Base-by-base conservation (phyloP, 768 basidiomycete genomes). In the Leccinum longicurvipes region DNA sequence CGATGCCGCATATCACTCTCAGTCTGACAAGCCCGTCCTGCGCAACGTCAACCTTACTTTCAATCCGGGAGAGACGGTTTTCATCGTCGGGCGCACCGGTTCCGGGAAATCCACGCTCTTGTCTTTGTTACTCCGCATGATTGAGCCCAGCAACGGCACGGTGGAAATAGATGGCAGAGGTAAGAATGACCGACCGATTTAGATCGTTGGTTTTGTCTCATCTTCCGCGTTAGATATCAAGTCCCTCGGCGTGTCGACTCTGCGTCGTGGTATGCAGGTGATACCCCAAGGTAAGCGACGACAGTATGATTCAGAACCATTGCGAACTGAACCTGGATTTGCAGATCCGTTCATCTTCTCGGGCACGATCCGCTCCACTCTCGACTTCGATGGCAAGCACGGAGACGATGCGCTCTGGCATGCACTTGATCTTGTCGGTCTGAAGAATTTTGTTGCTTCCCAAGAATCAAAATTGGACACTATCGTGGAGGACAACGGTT, bases 401-500 rank as follows among this genome's bases (percentile, higher is more conserved):
- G 50, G 24, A 14, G 69, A 70, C 36, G 62, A 60, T 27, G 58
- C 7, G 25, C 62, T 70, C 55, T 86, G 42, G 84, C 80, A 41
- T 74, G 80, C 29, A 4, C 70, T 71, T 46, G 69, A 70, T 60
- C 72, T 68, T 50, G 66, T 57, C 66, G 79, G 57, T 51, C 66
- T 41, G 77, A 94, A 62, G 93, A 93, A 68, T 76, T 98, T 42
- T 71, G 78, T 52, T 84, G 82, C 59, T 71, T 96, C 46, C 87
- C 92, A 3, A 79, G 88, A 23, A 89, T 91, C 3, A 93, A 96
- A 58, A 60, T 66, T 64, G 61, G 90, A 94, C 55, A 95, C 94
- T 0, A 73, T 76, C 41, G 76, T 97, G 4, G 91, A 92, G 2
- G 83, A 79, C 44, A 83, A 81, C 50, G 93, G 93, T 1, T 83